Base-by-base conservation (phyloP, 768 basidiomycete genomes). In the Boletus eberwhitei region DNA sequence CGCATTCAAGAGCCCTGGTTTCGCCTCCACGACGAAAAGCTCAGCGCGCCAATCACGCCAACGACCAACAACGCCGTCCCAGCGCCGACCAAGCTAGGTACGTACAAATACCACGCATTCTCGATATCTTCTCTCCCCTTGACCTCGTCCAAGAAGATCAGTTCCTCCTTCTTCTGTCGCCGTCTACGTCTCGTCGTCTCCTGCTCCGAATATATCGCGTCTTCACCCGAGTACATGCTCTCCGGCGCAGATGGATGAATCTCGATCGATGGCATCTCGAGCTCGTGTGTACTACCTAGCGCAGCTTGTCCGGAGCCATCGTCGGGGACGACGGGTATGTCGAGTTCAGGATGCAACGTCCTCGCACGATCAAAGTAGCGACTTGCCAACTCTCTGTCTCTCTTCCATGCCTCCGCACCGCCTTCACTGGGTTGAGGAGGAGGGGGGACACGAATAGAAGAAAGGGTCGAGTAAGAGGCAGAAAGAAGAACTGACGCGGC, bases 31-130 rank as follows among this genome's bases (percentile, higher is more conserved):
- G 71, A 63, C 26, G 88, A 88, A 66, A 92, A 82, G 57, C 88
- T 88, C 59, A 92, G 70, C 7, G 86, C 86, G 3, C 89, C 88
- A 21, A 91, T 84, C 35, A 88, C 85, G 0, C 87, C 87, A 21
- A 89, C 85, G 21, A 90, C 86, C 40, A 90, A 76, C 52, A 92
- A 65, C 41, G 90, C 90, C 21, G 89, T 90, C n/a, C 89, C 90
- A 24, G 89, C 90, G 9, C 90, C 90, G 8, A 92, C 84, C 58
- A 92, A 68, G 24, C 87, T 85, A 4, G 90, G 90, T 38, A 92
- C 73, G 55, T 89, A 88, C 46, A 91, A 62, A 62, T 89, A 91
- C 90, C 90, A 92, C 22, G 87, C 78, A 68, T 76, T 81, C 52
- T 90, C 87, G 37, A 86, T 75, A 35, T 85, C 84, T 21, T 83